Evolutionary conservation across 176 grass and related monocot genomes (phyloP).

Genomic region (Neostapfia colusana): DNA sequence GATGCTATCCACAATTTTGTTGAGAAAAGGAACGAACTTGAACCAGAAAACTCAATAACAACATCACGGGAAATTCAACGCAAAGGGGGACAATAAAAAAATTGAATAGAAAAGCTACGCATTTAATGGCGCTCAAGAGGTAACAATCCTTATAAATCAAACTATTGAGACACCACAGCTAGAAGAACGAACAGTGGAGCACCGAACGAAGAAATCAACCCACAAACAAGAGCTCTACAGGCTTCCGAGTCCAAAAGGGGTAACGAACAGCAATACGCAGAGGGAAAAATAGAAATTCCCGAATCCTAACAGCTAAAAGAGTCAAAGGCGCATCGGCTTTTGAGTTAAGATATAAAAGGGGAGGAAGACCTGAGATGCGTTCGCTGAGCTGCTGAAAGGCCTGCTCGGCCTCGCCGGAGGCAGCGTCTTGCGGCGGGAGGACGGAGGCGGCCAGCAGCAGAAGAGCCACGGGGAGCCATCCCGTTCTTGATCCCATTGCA

Average conservation of each 20-base stretch:
- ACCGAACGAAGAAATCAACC: background rate
- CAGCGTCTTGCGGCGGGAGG: background rate
- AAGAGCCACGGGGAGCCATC: slow-evolving; percentile 38
- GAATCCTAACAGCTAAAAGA: background rate
- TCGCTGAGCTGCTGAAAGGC: slow-evolving; percentile 46
- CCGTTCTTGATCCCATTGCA: slow-evolving; percentile 37
- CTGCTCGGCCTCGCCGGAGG: slow-evolving; percentile 23
- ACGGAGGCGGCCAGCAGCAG: slow-evolving; percentile 31
- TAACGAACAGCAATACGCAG: background rate
- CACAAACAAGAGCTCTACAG: background rate
- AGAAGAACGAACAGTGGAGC: background rate
- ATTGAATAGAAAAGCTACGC: background rate
- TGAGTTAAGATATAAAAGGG: background rate
- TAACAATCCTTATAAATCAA: slow-evolving; percentile 5
- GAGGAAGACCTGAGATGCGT: slow-evolving; percentile 50
- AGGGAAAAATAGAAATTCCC: background rate
- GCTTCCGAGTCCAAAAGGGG: background rate
- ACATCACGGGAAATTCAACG: slow-evolving; percentile 10
- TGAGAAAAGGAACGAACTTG: background rate
- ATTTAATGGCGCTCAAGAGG: slow-evolving; percentile 2
- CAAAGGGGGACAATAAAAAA: background rate
- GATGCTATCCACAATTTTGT: slow-evolving; percentile 1
- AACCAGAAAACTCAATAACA: background rate
- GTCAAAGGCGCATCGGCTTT: slow-evolving; percentile 12
- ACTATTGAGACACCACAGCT: background rate